Percentiles rank a stretch among this genome's conserved stretches.
Evolutionary conservation across 441 rosid genomes (phyloP).

Genomic region (Flueggea neowawraea): DNA sequence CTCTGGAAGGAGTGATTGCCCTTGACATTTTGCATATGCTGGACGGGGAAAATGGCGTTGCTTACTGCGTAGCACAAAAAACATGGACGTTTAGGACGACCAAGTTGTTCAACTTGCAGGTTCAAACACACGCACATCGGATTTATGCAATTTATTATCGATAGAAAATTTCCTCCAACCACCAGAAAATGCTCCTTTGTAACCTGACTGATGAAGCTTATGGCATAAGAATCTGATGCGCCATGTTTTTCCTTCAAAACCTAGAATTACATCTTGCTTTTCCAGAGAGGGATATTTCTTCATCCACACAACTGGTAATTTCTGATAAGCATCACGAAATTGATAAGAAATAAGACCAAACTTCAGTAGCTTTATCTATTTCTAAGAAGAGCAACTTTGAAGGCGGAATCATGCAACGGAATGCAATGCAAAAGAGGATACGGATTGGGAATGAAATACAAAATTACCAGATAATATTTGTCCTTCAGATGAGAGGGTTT

Average conservation of each 20-base stretch:
- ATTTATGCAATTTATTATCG: conserved; percentile 32
- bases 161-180: conserved; percentile 44
- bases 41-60: too few relatives aligned
- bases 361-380: not conserved
- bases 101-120: conserved; percentile 21
- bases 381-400: not conserved
- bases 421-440: too few relatives aligned
- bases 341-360: conserved; percentile 2
- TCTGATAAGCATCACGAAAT: conserved; percentile 20
- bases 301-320: conserved; percentile 36
- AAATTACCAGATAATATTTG: conserved; percentile 25
- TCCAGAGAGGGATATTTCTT: conserved; percentile 19
- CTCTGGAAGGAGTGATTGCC: too few relatives aligned
- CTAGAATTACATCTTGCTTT: conserved; percentile 35
- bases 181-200: conserved; percentile 30
- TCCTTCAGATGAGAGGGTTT: conserved; percentile 22
- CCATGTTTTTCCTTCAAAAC: conserved; percentile 30
- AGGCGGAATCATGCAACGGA: not conserved
- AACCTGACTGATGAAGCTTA: conserved; percentile 1
- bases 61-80: conserved; percentile 14
- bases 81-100: conserved; percentile 27
- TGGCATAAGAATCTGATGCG: conserved; percentile 14
- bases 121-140: conserved; percentile 40
- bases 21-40: too few relatives aligned
- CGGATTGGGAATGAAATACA: not conserved